Evolutionary conservation across 345 rosid species (phyloP).

Genomic region (Moringa oleifera): DNA sequence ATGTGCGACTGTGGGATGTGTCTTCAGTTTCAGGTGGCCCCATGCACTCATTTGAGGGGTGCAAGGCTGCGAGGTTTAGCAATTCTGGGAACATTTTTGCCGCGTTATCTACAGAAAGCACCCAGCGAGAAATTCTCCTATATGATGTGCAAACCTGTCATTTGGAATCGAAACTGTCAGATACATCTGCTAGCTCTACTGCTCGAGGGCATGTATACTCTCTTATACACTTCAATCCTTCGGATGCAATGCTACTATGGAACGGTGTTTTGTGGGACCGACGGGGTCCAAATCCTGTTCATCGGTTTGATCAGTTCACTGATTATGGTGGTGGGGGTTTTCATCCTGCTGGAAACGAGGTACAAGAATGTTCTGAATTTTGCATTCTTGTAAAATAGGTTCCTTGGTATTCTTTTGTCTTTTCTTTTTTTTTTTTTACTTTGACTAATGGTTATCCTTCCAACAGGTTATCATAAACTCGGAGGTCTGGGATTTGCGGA

Average conservation of each 20-base stretch:
- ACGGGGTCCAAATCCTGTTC: conserved; percentile 49
- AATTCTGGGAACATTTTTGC: conserved; percentile 73
- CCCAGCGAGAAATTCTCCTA: conserved; percentile 69
- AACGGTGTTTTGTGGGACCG: conserved; percentile 88
- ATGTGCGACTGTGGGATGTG: conserved; percentile 89
- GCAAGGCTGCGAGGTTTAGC: conserved; percentile 91
- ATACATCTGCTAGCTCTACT: conserved; percentile 44
- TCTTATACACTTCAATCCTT: conserved; percentile 81
- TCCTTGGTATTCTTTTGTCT: neutral
- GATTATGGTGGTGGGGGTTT: conserved; percentile 99
- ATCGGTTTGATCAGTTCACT: conserved; percentile 83
- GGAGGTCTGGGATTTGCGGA: conserved; percentile 96
- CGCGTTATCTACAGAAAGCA: conserved; percentile 52
- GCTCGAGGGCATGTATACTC: conserved; percentile 74
- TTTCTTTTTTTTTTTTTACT: neutral
- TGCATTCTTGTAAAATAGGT: neutral
- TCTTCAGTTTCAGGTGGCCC: conserved; percentile 64
- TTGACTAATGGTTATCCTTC: neutral
- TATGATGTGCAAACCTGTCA: conserved; percentile 76
- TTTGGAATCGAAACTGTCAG: conserved; percentile 50
- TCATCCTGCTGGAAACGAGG: conserved; percentile 99
- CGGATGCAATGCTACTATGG: conserved; percentile 81
- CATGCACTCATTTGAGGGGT: conserved; percentile 64
- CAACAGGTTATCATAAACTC: conserved; percentile 87
- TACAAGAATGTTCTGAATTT: conserved; percentile 13